A percentile compares a stretch with the other conserved stretches of the same genome.
phyloP scores from a whole-genome alignment of 192 early-diverging fungal species.

The Coemansia sp. region DNA sequence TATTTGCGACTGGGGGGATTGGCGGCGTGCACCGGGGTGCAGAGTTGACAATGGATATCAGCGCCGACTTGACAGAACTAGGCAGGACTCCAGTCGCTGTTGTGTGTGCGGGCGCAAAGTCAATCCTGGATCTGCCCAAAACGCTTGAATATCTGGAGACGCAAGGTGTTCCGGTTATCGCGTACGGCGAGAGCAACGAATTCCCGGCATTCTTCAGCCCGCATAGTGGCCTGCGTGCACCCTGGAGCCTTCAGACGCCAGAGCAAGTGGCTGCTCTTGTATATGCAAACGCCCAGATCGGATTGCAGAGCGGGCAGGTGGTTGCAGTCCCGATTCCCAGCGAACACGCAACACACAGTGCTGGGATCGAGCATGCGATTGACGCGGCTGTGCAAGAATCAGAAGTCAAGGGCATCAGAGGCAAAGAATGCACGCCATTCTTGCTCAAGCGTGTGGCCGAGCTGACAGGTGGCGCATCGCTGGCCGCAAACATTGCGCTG shows the following conservation, averaged over 20 bases:
- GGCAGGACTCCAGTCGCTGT: constrained; percentile 91
- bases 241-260: constrained; percentile 46
- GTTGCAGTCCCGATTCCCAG: constrained; percentile 89
- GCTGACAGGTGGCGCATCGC: constrained; percentile 81
- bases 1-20: constrained; percentile 98
- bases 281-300: constrained; percentile 62
- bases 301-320: constrained; percentile 78
- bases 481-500: constrained; percentile 71
- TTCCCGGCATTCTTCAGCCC: constrained; percentile 95
- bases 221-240: constrained; percentile 60
- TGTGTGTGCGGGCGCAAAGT: constrained; percentile 94
- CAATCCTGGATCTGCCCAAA: constrained; percentile 91
- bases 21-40: constrained; percentile 93
- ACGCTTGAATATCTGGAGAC: constrained; percentile 94
- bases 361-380: constrained; percentile 71
- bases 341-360: constrained; percentile 63
- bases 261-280: constrained; percentile 54
- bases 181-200: constrained; percentile 64
- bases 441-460: constrained; percentile 83
- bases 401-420: constrained; percentile 63
- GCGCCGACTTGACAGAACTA: constrained; percentile 92
- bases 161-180: constrained; percentile 88
- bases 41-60: constrained; percentile 80
- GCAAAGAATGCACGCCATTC: constrained; percentile 94
- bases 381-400: constrained; percentile 72